phyloP scores from a whole-genome alignment of 2,329 filamentous ascomycete species.

The Cytospora leucostoma region DNA sequence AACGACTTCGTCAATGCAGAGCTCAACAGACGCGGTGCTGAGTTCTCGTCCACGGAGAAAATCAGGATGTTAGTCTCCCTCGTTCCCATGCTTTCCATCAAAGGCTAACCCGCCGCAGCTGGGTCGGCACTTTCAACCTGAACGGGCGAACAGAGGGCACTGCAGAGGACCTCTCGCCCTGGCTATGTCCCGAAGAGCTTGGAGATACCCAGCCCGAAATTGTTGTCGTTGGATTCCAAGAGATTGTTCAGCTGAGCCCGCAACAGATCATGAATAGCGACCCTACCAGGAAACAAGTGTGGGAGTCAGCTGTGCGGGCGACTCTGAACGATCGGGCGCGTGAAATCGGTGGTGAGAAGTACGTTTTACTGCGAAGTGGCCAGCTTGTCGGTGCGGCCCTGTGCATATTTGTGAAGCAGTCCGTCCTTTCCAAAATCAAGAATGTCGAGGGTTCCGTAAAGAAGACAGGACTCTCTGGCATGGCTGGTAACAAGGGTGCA shows the following conservation, averaged over 20 bases:
- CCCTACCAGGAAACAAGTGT: conserved; percentile 77
- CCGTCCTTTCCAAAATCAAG: conserved; percentile 78
- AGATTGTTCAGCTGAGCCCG: conserved; percentile 96
- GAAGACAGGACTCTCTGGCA: conserved; percentile 91
- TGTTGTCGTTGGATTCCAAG: conserved; percentile 90
- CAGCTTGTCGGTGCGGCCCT: conserved; percentile 93
- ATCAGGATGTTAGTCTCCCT: conserved; percentile 68
- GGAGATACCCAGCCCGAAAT: conserved; percentile 75
- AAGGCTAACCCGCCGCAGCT: conserved; percentile 39
- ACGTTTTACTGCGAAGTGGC: conserved; percentile 86
- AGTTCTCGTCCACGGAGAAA: conserved; percentile 73
- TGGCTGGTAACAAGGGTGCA: conserved; percentile 97
- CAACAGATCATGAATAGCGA: conserved; percentile 99
- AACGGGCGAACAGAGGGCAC: conserved; percentile 84
- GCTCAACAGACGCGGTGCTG: conserved; percentile 64
- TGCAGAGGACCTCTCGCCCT: conserved; percentile 76
- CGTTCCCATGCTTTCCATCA: conserved; percentile 4
- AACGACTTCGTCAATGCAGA: conserved; percentile 86
- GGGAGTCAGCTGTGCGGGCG: conserved; percentile 79
- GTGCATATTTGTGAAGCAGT: conserved; percentile 85
- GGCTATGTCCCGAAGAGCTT: conserved; percentile 71
- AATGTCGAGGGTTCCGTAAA: conserved; percentile 96
- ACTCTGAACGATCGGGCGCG: conserved; percentile 74
- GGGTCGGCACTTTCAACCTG: conserved; percentile 88
- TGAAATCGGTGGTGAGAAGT: conserved; percentile 68